A percentile compares a stretch with the other conserved stretches of the same genome.
These are phyloP conservation scores for Dionaea muscipula DNA, from an alignment of 179 eudicot genomes.

Conservation along the genomic window DNA sequence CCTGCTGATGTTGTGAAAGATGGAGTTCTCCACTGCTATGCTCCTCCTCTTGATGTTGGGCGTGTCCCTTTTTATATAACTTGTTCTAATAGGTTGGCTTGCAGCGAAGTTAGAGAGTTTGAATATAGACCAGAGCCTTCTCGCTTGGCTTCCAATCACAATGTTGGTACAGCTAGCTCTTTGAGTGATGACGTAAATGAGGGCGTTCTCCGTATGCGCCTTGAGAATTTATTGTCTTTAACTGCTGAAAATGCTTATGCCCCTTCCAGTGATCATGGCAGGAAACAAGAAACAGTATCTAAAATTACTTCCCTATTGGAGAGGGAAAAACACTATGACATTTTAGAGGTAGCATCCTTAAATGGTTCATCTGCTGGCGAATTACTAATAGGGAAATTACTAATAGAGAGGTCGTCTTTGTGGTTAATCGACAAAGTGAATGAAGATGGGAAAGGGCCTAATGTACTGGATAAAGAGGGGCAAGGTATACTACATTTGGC, in stretches of 20 bases:
- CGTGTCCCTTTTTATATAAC: slow-evolving; percentile 59
- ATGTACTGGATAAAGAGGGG: slow-evolving; percentile 40
- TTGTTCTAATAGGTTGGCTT: slow-evolving; percentile 58
- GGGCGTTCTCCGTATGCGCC: slow-evolving; percentile 26
- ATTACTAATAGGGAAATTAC: slow-evolving; percentile 13
- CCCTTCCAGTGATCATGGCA: slow-evolving; percentile 10
- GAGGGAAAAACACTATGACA: slow-evolving; percentile 23
- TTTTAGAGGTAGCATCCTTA: slow-evolving; percentile 1
- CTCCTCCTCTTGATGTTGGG: slow-evolving; percentile 46
- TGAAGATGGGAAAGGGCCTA: slow-evolving; percentile 46
- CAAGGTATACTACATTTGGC: slow-evolving; percentile 64
- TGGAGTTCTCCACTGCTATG: slow-evolving; percentile 39
- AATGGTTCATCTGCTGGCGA: background rate
- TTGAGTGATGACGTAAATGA: slow-evolving; percentile 25
- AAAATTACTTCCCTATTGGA: slow-evolving; percentile 24
- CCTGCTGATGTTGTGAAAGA: slow-evolving; percentile 39
- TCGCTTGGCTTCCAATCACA: background rate
- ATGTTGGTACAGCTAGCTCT: slow-evolving; percentile 6
- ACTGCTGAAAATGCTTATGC: slow-evolving; percentile 16
- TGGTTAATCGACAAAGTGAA: slow-evolving; percentile 43
- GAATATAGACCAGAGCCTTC: slow-evolving; percentile 29
- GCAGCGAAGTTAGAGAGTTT: slow-evolving; percentile 71
- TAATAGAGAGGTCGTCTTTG: slow-evolving; percentile 32
- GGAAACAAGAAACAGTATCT: slow-evolving; percentile 15
- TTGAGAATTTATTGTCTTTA: slow-evolving; percentile 30